phyloP scores from a whole-genome alignment of 108 stramenopile species.

The Licmophora abbreviata region DNA sequence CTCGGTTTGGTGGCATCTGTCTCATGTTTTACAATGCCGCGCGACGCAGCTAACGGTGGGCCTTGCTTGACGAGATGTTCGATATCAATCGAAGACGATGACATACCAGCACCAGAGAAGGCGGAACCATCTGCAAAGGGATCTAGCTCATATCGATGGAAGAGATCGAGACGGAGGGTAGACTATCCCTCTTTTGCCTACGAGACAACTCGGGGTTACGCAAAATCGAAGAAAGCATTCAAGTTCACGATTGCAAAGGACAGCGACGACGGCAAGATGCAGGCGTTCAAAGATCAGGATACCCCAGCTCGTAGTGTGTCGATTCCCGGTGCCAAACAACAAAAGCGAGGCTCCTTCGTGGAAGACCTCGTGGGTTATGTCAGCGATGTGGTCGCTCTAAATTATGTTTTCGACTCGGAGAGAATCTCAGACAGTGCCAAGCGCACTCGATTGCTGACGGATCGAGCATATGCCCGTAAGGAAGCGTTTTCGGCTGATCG shows the following conservation, averaged over 20 bases:
- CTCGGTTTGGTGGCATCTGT: too few relatives aligned
- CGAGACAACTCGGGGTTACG: background rate
- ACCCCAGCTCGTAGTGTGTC: background rate
- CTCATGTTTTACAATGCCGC: too few relatives aligned
- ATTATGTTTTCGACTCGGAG: background rate
- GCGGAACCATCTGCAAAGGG: too few relatives aligned
- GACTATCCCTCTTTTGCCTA: background rate
- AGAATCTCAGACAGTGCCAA: background rate
- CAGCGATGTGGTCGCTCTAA: background rate
- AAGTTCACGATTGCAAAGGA: background rate
- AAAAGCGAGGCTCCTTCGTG: too few relatives aligned
- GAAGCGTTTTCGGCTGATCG: slow-evolving; percentile 15
- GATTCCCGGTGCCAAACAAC: too few relatives aligned
- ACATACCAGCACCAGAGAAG: too few relatives aligned
- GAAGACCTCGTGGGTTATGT: too few relatives aligned
- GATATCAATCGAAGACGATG: too few relatives aligned
- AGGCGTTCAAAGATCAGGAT: background rate
- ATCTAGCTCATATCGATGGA: too few relatives aligned
- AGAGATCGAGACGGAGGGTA: background rate
- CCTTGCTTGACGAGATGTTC: too few relatives aligned
- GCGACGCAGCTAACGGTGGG: too few relatives aligned
- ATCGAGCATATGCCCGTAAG: slow-evolving; percentile 14
- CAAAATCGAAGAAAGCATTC: background rate
- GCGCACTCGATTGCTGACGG: slow-evolving; percentile 9
- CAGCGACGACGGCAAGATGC: background rate